Conservation (phyloP, 2,329 filamentous ascomycete species). For the Fusarium tricinctum region DNA sequence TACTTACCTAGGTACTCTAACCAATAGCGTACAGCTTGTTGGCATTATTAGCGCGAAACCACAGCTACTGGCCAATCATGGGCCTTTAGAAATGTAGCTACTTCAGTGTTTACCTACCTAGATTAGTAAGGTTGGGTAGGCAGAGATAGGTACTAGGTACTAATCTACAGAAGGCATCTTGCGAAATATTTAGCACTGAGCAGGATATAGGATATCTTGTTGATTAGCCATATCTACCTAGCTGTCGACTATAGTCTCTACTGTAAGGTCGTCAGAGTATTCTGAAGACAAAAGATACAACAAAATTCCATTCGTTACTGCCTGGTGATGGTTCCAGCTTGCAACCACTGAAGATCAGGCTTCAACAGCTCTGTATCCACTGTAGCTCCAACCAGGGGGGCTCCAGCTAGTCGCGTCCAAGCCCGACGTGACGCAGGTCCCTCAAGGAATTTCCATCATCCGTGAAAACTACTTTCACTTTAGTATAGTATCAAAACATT, state of each 20-base stretch:
- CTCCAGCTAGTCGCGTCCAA: slow-evolving; percentile 50
- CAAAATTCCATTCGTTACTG: too few relatives aligned
- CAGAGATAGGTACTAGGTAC: too few relatives aligned
- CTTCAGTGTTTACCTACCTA: not conserved
- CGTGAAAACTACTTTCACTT: slow-evolving; percentile 45
- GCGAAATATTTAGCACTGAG: not conserved
- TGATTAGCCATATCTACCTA: not conserved
- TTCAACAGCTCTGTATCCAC: slow-evolving; percentile 26
- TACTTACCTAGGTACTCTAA: not conserved
- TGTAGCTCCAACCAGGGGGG: slow-evolving; percentile 39
- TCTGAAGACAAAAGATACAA: not conserved
- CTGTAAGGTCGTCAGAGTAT: not conserved
- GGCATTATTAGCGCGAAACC: slow-evolving; percentile 7
- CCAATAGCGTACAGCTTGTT: slow-evolving; percentile 15
- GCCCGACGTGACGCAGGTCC: slow-evolving; percentile 55
- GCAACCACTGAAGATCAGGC: slow-evolving; percentile 20
- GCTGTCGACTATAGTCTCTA: not conserved
- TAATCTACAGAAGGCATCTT: not conserved
- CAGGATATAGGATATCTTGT: not conserved
- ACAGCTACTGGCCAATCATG: slow-evolving; percentile 14
- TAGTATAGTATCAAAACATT: slow-evolving; percentile 35
- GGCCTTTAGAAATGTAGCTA: not conserved
- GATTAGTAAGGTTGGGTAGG: too few relatives aligned
- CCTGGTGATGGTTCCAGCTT: not conserved
- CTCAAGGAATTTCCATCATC: slow-evolving; percentile 48